These are phyloP conservation scores for Auriscalpium vulgare DNA, from an alignment of 768 basidiomycete genomes.

Conservation along the genomic window DNA sequence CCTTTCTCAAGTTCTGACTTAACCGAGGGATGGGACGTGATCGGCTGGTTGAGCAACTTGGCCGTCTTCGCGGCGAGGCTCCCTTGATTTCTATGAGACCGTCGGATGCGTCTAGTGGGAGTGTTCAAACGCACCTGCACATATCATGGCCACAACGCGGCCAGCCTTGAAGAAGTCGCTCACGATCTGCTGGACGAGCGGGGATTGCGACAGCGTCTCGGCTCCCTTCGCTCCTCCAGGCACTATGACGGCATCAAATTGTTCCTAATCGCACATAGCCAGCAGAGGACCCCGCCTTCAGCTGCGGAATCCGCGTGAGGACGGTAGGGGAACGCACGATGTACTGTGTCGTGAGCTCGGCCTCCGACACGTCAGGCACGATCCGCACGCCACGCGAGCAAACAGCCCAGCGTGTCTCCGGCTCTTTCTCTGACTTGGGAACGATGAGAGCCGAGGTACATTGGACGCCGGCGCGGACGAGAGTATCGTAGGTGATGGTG, in stretches of 20 bases:
- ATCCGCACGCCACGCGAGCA: conserved; percentile 12
- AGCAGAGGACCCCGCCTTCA: neutral
- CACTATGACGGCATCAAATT: conserved; percentile 62
- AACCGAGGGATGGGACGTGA: conserved; percentile 78
- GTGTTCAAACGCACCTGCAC: conserved; percentile 48
- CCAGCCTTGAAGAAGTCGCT: conserved; percentile 42
- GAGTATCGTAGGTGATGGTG: conserved; percentile 75
- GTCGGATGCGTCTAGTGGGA: neutral
- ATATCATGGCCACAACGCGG: conserved; percentile 77
- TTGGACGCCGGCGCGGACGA: conserved; percentile 65
- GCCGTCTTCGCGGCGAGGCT: conserved; percentile 52
- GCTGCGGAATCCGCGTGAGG: no score
- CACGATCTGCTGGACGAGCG: conserved; percentile 55
- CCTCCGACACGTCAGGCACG: conserved; percentile 5
- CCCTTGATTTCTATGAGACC: neutral
- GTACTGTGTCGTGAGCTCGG: conserved; percentile 1
- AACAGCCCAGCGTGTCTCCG: neutral
- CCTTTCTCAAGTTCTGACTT: conserved; percentile 49
- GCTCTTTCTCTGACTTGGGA: conserved; percentile 9
- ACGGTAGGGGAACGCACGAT: conserved; percentile 1
- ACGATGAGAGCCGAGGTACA: conserved; percentile 58
- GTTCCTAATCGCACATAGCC: conserved; percentile 33
- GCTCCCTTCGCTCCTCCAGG: conserved; percentile 79
- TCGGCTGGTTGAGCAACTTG: conserved; percentile 47
- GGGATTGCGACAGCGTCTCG: conserved; percentile 55